Conservation (phyloP, 805 yeast genomes). For the Wickerhamiella siamensis region DNA sequence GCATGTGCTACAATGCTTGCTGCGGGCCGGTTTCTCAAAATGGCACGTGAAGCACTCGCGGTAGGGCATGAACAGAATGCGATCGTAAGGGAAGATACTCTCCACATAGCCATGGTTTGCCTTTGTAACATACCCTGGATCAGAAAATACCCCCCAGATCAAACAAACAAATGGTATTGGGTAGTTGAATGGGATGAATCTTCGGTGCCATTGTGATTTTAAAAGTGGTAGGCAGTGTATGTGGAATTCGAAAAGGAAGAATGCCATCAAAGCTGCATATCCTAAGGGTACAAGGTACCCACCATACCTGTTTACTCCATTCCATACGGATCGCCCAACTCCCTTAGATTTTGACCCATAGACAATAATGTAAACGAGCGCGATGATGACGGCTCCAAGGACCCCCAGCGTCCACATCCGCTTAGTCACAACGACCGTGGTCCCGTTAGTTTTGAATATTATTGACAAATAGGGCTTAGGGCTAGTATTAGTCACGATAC, state of each 20-base stretch:
- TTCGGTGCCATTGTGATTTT: conserved; percentile 5
- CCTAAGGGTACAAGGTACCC: conserved; percentile 15
- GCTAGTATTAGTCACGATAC: too few species aligned
- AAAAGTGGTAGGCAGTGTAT: conserved; percentile 3
- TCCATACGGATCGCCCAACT: not conserved
- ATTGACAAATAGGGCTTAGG: too few species aligned
- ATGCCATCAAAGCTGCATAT: conserved; percentile 11
- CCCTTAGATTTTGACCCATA: conserved; percentile 3
- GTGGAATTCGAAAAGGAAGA: conserved; percentile 14
- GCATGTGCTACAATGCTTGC: conserved; percentile 46
- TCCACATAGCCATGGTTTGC: conserved; percentile 18
- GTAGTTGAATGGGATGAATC: conserved; percentile 11
- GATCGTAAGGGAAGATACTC: conserved; percentile 30
- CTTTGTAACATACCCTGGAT: conserved; percentile 27
- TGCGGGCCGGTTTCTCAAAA: conserved; percentile 39
- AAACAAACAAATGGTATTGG: conserved; percentile 15
- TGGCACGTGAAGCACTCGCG: conserved; percentile 36
- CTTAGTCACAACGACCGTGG: not conserved
- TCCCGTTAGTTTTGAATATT: too few species aligned
- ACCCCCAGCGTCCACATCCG: not conserved
- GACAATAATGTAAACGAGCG: conserved; percentile 1
- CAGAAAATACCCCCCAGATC: conserved; percentile 22
- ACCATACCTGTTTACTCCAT: conserved; percentile 4
- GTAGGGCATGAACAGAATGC: conserved; percentile 37
- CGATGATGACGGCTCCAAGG: not conserved